Conservation (phyloP, 78 protist species). For the Mantamonas sphyraenae region DNA sequence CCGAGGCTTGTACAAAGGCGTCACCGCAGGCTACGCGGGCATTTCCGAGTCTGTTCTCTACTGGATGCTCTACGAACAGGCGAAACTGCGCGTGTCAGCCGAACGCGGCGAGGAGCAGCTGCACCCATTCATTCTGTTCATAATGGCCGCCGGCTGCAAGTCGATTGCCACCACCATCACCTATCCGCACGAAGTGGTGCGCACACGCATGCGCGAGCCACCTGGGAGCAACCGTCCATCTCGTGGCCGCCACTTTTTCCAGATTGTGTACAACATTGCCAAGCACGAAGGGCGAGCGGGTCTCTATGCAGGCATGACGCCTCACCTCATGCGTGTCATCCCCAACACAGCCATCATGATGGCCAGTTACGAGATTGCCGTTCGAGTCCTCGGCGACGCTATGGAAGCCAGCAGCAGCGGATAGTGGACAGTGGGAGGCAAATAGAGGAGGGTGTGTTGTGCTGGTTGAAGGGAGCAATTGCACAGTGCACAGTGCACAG, state of each 20-base stretch:
- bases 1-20: constrained; percentile 1
- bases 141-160: background rate
- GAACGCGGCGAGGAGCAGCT: background rate
- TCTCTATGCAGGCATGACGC: constrained; percentile 19
- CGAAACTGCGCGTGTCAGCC: background rate
- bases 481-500: no score
- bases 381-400: no score
- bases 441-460: no score
- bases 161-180: constrained; percentile 7
- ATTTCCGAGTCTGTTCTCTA: background rate
- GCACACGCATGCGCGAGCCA: constrained; percentile 20
- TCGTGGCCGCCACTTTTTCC: constrained; percentile 5
- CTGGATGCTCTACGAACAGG: background rate
- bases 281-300: constrained; percentile 27
- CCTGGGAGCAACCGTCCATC: background rate
- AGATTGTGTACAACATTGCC: background rate
- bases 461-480: no score
- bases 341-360: constrained; percentile 50
- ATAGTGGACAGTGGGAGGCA: no score
- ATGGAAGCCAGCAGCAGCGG: no score
- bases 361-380: constrained; percentile 13
- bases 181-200: constrained; percentile 37
- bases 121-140: background rate
- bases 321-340: constrained; percentile 37
- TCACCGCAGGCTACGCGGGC: background rate